A percentile compares a stretch with the other conserved stretches of the same genome.
phyloP scores from a whole-genome alignment of 352 stramenopile species.

The Globisporangium nagaii region DNA sequence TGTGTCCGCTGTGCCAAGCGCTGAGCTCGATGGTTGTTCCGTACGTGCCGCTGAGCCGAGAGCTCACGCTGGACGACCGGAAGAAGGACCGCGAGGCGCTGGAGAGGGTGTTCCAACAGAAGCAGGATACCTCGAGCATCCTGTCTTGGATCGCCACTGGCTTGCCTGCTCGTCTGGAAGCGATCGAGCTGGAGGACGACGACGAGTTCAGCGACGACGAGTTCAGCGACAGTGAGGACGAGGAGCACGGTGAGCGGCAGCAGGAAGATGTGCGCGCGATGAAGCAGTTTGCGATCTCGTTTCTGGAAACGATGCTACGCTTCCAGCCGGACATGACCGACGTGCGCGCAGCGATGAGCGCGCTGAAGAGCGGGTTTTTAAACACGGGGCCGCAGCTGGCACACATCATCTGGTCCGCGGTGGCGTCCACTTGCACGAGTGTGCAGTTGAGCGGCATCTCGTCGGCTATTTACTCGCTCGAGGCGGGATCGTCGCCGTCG shows the following conservation, averaged over 20 bases:
- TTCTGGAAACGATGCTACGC: conserved; percentile 55
- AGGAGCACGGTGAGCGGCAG: conserved; percentile 12
- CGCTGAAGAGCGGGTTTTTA: conserved; percentile 69
- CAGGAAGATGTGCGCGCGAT: conserved; percentile 57
- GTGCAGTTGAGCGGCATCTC: conserved; percentile 69
- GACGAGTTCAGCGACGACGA: conserved; percentile 14
- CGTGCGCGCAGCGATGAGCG: conserved; percentile 39
- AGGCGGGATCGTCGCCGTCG: conserved; percentile 18
- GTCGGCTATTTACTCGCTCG: conserved; percentile 50
- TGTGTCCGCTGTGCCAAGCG: conserved; percentile 88
- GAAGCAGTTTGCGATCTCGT: conserved; percentile 69
- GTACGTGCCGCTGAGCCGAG: conserved; percentile 53
- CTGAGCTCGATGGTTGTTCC: conserved; percentile 90
- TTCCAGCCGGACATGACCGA: conserved; percentile 65
- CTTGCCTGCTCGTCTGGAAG: conserved; percentile 37
- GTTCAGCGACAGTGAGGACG: conserved; percentile 21
- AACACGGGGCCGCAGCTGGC: conserved; percentile 60
- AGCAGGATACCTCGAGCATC: conserved; percentile 65
- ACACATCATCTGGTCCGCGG: conserved; percentile 73
- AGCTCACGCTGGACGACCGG: conserved; percentile 50
- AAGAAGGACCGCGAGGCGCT: conserved; percentile 56
- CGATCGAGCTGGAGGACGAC: conserved; percentile 30
- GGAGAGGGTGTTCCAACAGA: conserved; percentile 67
- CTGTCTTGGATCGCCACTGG: conserved; percentile 52
- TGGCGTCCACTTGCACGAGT: conserved; percentile 57